Evolutionary conservation across 208 protist species (phyloP), one percentile per base, ranked within the genome.

Genomic region (Endotrypanum monterogeii): DNA sequence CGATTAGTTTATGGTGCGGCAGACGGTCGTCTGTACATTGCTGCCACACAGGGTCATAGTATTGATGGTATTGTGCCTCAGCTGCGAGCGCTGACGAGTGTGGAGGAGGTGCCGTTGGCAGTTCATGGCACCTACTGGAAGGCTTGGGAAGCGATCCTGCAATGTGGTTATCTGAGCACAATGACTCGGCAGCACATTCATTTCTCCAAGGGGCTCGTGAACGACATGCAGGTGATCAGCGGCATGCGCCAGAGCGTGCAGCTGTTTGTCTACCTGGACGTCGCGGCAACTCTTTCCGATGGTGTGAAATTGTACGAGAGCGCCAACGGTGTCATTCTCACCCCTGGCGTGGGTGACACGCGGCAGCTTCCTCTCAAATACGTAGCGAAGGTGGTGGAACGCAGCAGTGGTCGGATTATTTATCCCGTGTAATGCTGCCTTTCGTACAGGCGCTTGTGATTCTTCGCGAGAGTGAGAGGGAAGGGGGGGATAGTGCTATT

Each of bases 171-270:
- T 76, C 78, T 98, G 2, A 93, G 83, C 35, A 78, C 85, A 44
- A 98, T 98, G 94, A 73, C 48, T 0, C 83, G 93, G 28, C 83
- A 92, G 57, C 92, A 98, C 78, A 96, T 98, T 61, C 96, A 98
- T 81, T 97, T 98, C 71, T 90, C 96, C 32, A 89, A 88, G 58
- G 90, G 91, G 18, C 73, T 94, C 6, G 67, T 71, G 55, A 55
- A 74, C 62, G 66, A 88, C 18, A 57, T n/a, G 7, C 71, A 71
- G 7, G 92, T 96, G n/a, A 95, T 97, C 51, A 94, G 90, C 48
- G 96, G 96, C 12, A 96, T 97, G 92, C 86, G 95, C 51, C 44
- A 30, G 0, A 78, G 76, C 48, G 84, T 75, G 57, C 61, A 96
- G 74, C 73, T 98, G 0, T 57, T 95, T 23, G 46, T 98, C 20